These are phyloP conservation scores for Lasiodiplodia theobromae DNA, from an alignment of 2,329 filamentous ascomycete genomes.

Conservation along the genomic window DNA sequence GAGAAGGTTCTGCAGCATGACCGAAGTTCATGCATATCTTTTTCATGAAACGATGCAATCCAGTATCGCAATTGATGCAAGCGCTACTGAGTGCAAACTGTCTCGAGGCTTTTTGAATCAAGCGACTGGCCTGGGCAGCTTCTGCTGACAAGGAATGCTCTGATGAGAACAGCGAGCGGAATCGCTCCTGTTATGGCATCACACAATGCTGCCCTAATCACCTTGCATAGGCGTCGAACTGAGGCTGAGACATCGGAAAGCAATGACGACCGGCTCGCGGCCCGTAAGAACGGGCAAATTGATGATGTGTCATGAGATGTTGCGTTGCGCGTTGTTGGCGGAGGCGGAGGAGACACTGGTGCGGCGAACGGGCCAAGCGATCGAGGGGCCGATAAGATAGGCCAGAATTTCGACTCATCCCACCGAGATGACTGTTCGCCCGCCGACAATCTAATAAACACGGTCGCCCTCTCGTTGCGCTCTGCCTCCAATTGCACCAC, in stretches of 20 bases:
- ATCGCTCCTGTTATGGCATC: not conserved
- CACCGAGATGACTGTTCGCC: constrained; percentile 28
- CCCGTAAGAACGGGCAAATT: not conserved
- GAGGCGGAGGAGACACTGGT: not conserved
- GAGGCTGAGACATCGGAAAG: not conserved
- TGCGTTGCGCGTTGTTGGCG: not conserved
- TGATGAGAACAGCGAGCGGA: not conserved
- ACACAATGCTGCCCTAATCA: not conserved
- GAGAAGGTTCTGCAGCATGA: not conserved
- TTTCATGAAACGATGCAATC: not conserved
- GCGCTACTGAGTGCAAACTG: not conserved
- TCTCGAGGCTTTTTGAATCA: not conserved
- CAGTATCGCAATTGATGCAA: not conserved
- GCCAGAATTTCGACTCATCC: constrained; percentile 28
- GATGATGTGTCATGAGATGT: not conserved
- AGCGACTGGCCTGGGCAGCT: not conserved
- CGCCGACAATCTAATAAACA: constrained; percentile 20
- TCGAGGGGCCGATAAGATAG: constrained; percentile 28
- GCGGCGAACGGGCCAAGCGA: constrained; percentile 7
- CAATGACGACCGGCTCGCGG: not conserved
- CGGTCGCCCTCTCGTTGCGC: constrained; percentile 17
- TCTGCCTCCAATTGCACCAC: constrained; percentile 22
- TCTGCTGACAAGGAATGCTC: not conserved
- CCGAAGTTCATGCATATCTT: not conserved
- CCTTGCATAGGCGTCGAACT: not conserved